Conservation (phyloP, 2,329 filamentous ascomycete species). For the Nemania diffusa region DNA sequence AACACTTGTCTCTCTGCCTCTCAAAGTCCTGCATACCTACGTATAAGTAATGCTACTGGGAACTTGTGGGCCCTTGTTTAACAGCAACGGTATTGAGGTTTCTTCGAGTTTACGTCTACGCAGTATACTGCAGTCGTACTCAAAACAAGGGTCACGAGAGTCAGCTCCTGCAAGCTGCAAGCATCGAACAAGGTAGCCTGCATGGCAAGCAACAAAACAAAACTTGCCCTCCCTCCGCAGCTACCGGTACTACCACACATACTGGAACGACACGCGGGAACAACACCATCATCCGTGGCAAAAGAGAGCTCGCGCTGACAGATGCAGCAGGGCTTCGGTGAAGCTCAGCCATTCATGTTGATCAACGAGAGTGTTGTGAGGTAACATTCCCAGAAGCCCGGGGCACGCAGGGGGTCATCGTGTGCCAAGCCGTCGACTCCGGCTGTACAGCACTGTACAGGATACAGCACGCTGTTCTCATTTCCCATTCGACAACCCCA, state of each 20-base stretch:
- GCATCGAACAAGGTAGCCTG: slow-evolving; percentile 4
- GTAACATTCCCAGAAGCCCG: slow-evolving; percentile 15
- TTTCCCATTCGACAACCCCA: slow-evolving; percentile 25
- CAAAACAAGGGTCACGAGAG: background rate
- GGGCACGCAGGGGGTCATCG: slow-evolving; percentile 1
- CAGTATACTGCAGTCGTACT: background rate
- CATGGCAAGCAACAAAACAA: slow-evolving; percentile 16
- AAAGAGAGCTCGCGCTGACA: slow-evolving; percentile 8
- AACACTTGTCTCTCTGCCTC: background rate
- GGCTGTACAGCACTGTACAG: background rate
- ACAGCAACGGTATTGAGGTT: background rate
- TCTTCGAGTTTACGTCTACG: background rate
- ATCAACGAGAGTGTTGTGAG: background rate
- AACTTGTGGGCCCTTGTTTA: slow-evolving; percentile 9
- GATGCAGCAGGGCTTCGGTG: slow-evolving; percentile 20
- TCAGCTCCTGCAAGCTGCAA: slow-evolving; percentile 24
- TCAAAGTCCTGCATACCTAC: background rate
- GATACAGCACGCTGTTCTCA: background rate
- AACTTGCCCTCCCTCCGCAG: background rate
- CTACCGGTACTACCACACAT: background rate
- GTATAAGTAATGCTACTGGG: background rate
- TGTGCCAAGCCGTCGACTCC: slow-evolving; percentile 33
- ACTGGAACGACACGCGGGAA: background rate
- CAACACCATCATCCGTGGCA: slow-evolving; percentile 25
- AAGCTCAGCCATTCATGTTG: slow-evolving; percentile 19